phyloP scores from a whole-genome alignment of 2,329 filamentous ascomycete species.

The Beauveria caledonica region DNA sequence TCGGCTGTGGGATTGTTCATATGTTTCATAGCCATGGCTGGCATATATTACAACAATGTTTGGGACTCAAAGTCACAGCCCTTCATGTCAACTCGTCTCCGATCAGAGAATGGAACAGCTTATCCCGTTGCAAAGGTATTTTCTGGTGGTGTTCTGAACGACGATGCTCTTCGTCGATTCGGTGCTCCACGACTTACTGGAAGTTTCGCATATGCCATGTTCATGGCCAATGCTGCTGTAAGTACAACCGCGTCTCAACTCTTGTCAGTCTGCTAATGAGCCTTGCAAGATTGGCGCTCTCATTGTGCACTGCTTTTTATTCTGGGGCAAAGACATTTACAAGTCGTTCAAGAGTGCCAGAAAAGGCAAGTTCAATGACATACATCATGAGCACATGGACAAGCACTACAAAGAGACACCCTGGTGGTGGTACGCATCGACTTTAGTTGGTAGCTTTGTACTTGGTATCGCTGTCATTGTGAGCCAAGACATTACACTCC shows the following conservation, averaged over 20 bases:
- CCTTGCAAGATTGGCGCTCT: constrained; percentile 43
- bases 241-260: constrained; percentile 11
- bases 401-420: constrained; percentile 44
- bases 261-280: background rate
- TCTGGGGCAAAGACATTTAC: constrained; percentile 47
- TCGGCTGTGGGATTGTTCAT: constrained; percentile 35
- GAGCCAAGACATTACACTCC: constrained; percentile 38
- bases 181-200: constrained; percentile 41
- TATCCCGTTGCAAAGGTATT: constrained; percentile 36
- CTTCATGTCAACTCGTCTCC: constrained; percentile 46
- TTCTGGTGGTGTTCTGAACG: constrained; percentile 31
- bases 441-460: constrained; percentile 36
- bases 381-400: constrained; percentile 43
- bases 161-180: constrained; percentile 30
- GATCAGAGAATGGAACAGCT: constrained; percentile 27
- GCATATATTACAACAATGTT: constrained; percentile 41
- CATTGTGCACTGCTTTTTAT: constrained; percentile 42
- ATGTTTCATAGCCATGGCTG: constrained; percentile 42
- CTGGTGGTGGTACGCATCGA: constrained; percentile 37
- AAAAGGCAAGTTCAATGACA: constrained; percentile 36
- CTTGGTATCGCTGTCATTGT: constrained; percentile 37
- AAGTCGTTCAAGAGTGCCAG: constrained; percentile 38
- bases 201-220: constrained; percentile 42
- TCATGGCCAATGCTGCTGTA: constrained; percentile 50
- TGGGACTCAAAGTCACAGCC: constrained; percentile 39